These are phyloP conservation scores for Liriodendron chinense DNA, from an alignment of 164 flowering plant genomes.

Conservation along the genomic window DNA sequence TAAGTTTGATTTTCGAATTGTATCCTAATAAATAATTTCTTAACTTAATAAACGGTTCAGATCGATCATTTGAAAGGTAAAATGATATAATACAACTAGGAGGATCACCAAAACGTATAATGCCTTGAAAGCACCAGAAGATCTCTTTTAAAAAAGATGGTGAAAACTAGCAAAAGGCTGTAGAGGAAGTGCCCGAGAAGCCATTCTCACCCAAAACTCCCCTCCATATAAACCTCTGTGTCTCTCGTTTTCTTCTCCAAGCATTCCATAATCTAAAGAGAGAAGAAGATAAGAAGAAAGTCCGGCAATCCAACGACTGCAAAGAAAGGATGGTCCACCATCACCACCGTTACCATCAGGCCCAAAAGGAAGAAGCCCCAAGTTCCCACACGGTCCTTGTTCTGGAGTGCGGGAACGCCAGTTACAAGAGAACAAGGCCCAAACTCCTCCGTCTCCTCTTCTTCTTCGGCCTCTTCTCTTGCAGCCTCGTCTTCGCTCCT, in stretches of 20 bases:
- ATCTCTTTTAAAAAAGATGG: too few relatives aligned
- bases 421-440: slow-evolving; percentile 47
- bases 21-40: too few relatives aligned
- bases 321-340: slow-evolving; percentile 42
- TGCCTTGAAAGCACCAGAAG: too few relatives aligned
- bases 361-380: slow-evolving; percentile 20
- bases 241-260: neutral
- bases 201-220: neutral
- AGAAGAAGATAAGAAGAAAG: neutral
- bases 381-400: slow-evolving; percentile 18
- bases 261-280: neutral
- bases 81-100: too few relatives aligned
- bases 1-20: too few relatives aligned
- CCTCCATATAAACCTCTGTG: neutral
- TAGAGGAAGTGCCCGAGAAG: too few relatives aligned
- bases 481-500: slow-evolving; percentile 44
- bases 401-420: slow-evolving; percentile 27
- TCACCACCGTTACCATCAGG: slow-evolving; percentile 36
- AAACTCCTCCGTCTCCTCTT: slow-evolving; percentile 52
- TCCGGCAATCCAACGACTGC: too few relatives aligned
- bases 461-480: slow-evolving; percentile 51
- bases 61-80: too few relatives aligned
- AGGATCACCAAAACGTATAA: too few relatives aligned
- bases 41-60: too few relatives aligned
- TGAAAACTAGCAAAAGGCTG: too few relatives aligned